Percentiles rank a stretch among this genome's conserved stretches.
These are phyloP conservation scores for Simmondsia chinensis DNA, from an alignment of 148 eudicot genomes.

Conservation along the genomic window DNA sequence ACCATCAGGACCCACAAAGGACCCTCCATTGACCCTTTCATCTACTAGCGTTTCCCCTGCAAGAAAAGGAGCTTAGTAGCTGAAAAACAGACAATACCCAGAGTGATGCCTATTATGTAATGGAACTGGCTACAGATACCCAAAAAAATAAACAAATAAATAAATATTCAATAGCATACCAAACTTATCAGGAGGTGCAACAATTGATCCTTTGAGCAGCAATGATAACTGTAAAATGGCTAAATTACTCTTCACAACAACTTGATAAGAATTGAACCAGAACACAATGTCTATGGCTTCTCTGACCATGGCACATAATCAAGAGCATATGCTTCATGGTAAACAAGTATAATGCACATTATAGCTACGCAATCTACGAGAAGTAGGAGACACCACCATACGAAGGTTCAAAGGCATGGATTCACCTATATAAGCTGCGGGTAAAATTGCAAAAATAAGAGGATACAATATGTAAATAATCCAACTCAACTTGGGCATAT, in stretches of 20 bases:
- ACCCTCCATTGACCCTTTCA: slow-evolving; percentile 97
- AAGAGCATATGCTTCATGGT: too few species aligned
- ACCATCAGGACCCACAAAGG: slow-evolving; percentile 75
- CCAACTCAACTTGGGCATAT: too few species aligned
- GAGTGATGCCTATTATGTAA: not conserved
- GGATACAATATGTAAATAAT: too few species aligned
- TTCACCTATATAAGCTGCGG: too few species aligned
- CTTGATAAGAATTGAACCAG: too few species aligned
- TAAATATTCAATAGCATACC: slow-evolving; percentile 34
- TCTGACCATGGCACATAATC: too few species aligned
- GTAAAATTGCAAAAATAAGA: too few species aligned
- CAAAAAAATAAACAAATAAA: not conserved
- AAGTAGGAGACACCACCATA: too few species aligned
- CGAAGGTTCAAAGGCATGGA: too few species aligned
- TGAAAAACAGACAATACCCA: not conserved
- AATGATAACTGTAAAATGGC: slow-evolving; percentile 56
- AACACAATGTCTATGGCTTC: too few species aligned
- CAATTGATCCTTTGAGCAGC: slow-evolving; percentile 85
- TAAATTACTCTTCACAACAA: slow-evolving; percentile 1
- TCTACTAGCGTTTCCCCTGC: slow-evolving; percentile 95
- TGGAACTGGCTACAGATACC: not conserved
- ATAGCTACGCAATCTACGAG: too few species aligned
- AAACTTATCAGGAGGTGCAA: slow-evolving; percentile 98
- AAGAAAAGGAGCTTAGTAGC: slow-evolving; percentile 7
- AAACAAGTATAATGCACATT: too few species aligned